These are phyloP conservation scores for Marvania coccoides DNA, from an alignment of 139 green algal species.

Conservation along the genomic window DNA sequence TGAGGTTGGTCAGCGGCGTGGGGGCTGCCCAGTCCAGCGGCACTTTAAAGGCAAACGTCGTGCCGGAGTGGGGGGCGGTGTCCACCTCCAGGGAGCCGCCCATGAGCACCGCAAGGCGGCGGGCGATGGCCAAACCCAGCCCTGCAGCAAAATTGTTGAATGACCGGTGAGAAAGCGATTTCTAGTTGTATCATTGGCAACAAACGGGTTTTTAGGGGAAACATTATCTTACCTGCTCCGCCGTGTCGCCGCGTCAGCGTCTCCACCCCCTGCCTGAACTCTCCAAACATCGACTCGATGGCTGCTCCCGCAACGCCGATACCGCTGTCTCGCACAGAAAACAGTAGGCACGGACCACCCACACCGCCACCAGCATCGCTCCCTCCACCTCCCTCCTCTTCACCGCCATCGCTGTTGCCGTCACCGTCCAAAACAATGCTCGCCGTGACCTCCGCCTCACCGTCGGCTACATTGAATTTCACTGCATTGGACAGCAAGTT, in stretches of 20 bases:
- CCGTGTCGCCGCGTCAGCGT: slow-evolving; percentile 39
- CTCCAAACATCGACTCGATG: slow-evolving; percentile 31
- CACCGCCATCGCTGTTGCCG: neutral
- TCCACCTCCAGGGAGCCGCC: slow-evolving; percentile 48
- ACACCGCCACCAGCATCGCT: neutral
- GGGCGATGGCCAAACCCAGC: slow-evolving; percentile 55
- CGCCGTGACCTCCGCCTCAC: slow-evolving; percentile 38
- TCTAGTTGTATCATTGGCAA: too few relatives aligned
- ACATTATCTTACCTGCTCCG: slow-evolving; percentile 48
- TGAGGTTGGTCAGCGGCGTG: too few relatives aligned
- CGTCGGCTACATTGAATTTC: slow-evolving; percentile 60
- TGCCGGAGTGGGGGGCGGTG: slow-evolving; percentile 36
- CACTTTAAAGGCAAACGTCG: slow-evolving; percentile 55
- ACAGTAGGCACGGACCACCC: slow-evolving; percentile 20
- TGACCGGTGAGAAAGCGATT: too few relatives aligned
- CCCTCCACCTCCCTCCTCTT: neutral
- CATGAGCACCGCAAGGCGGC: slow-evolving; percentile 48
- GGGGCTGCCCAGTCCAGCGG: slow-evolving; percentile 13
- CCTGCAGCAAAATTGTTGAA: slow-evolving; percentile 23
- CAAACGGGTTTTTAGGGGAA: too few relatives aligned
- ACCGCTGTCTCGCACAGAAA: slow-evolving; percentile 58
- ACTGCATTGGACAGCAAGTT: slow-evolving; percentile 66
- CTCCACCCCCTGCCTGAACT: slow-evolving; percentile 22
- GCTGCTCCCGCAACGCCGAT: slow-evolving; percentile 43
- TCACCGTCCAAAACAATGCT: neutral